These are phyloP conservation scores for Cladosporium sp. DNA, from an alignment of 2,329 filamentous ascomycete species.

Conservation along the genomic window DNA sequence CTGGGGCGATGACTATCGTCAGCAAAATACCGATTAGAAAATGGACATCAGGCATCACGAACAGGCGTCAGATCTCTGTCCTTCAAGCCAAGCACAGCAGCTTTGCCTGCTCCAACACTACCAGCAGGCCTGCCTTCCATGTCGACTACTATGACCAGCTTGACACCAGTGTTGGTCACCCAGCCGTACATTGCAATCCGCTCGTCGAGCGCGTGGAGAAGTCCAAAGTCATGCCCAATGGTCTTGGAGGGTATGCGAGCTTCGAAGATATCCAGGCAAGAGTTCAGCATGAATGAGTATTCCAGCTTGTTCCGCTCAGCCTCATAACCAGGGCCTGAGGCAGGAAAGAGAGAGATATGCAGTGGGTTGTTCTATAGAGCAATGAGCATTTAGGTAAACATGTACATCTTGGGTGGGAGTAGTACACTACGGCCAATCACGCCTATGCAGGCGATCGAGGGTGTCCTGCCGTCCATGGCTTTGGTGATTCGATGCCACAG, in stretches of 20 bases:
- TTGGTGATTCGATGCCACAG: background rate
- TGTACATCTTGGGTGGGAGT: conserved; percentile 19
- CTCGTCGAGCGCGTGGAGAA: conserved; percentile 92
- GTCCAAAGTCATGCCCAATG: conserved; percentile 80
- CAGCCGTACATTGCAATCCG: conserved; percentile 91
- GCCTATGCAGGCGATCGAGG: conserved; percentile 89
- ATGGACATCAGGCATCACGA: conserved; percentile 34
- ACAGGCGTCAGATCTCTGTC: conserved; percentile 87
- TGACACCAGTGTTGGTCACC: conserved; percentile 92
- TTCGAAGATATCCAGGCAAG: conserved; percentile 91
- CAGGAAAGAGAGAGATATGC: conserved; percentile 86
- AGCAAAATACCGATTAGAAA: conserved; percentile 14
- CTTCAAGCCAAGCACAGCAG: conserved; percentile 64
- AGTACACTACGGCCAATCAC: conserved; percentile 89
- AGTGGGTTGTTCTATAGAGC: conserved; percentile 82
- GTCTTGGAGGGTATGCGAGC: conserved; percentile 73
- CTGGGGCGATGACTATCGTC: conserved; percentile 39
- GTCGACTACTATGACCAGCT: conserved; percentile 87
- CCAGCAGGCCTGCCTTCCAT: conserved; percentile 69
- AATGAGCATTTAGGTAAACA: conserved; percentile 13
- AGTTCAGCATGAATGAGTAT: conserved; percentile 87
- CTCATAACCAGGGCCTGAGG: conserved; percentile 38
- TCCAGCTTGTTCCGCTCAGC: conserved; percentile 72
- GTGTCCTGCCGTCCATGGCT: conserved; percentile 29
- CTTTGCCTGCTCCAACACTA: conserved; percentile 33